These are phyloP conservation scores for Boletellus ananas DNA, from an alignment of 768 basidiomycete genomes.

Conservation along the genomic window DNA sequence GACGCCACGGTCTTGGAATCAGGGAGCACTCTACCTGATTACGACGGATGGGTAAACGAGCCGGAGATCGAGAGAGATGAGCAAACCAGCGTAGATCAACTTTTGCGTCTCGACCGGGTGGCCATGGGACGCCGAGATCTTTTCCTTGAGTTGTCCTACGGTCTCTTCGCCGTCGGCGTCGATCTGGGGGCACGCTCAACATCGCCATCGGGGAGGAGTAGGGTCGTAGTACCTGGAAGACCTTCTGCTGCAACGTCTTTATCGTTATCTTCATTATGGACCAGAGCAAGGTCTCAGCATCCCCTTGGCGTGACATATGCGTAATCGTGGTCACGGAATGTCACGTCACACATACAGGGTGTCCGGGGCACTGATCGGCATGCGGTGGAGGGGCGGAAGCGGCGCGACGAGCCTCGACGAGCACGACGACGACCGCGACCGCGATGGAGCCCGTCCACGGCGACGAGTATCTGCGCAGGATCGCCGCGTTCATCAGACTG, in stretches of 20 bases:
- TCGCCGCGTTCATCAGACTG: constrained; percentile 65
- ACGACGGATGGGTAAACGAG: background rate
- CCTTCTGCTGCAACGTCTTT: constrained; percentile 93
- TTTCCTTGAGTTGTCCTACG: constrained; percentile 74
- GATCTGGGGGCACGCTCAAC: constrained; percentile 41
- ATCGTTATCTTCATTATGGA: constrained; percentile 85
- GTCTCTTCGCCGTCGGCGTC: constrained; percentile 77
- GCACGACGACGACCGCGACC: constrained; percentile 6
- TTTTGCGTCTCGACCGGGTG: constrained; percentile 78
- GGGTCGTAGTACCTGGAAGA: constrained; percentile 61
- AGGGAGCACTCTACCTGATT: constrained; percentile 80
- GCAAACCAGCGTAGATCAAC: constrained; percentile 88
- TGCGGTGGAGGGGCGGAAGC: constrained; percentile 19
- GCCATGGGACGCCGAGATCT: constrained; percentile 74
- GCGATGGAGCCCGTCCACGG: constrained; percentile 56
- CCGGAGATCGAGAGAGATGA: constrained; percentile 7
- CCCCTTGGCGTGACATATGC: constrained; percentile 18
- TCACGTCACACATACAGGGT: constrained; percentile 18
- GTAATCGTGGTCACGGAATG: constrained; percentile 18
- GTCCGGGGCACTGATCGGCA: constrained; percentile 23
- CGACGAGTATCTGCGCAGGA: constrained; percentile 70
- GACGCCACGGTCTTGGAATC: constrained; percentile 87
- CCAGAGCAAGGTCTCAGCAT: constrained; percentile 11
- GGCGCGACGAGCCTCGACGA: constrained; percentile 8
- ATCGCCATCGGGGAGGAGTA: background rate